Evolutionary conservation across 371 early-diverging fungal species (phyloP).

Genomic region (Rhizopus delemar): DNA sequence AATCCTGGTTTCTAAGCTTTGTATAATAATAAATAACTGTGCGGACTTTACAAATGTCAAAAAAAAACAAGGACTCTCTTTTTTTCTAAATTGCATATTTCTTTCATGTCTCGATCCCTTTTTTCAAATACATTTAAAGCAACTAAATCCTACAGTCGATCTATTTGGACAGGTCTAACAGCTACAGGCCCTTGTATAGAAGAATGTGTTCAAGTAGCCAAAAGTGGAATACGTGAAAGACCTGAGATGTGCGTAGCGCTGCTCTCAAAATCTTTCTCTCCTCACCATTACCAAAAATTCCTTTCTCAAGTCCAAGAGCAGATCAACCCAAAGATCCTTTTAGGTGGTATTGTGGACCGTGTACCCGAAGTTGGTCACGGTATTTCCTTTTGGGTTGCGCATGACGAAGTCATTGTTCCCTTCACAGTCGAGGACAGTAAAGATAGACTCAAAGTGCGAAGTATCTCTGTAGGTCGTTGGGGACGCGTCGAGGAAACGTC

Average conservation of each 20-base stretch:
- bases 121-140: neutral
- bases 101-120: neutral
- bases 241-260: constrained; percentile 45
- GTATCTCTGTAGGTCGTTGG: constrained; percentile 61
- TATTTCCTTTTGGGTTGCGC: constrained; percentile 40
- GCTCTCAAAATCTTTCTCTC: constrained; percentile 42
- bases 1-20: constrained; percentile 27
- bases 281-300: constrained; percentile 24
- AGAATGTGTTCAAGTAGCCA: constrained; percentile 31
- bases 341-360: constrained; percentile 60
- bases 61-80: neutral
- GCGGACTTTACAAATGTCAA: neutral
- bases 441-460: constrained; percentile 49
- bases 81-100: constrained; percentile 3
- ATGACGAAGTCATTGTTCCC: constrained; percentile 32
- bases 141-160: constrained; percentile 7
- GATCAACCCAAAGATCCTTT: constrained; percentile 18
- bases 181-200: constrained; percentile 28
- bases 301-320: constrained; percentile 9
- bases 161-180: constrained; percentile 34
- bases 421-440: constrained; percentile 33
- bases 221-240: constrained; percentile 3
- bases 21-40: neutral
- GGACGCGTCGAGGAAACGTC: constrained; percentile 47
- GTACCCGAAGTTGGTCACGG: constrained; percentile 54